Evolutionary conservation across 306 rosid species (phyloP).

Genomic region (Cicer arietinum): DNA sequence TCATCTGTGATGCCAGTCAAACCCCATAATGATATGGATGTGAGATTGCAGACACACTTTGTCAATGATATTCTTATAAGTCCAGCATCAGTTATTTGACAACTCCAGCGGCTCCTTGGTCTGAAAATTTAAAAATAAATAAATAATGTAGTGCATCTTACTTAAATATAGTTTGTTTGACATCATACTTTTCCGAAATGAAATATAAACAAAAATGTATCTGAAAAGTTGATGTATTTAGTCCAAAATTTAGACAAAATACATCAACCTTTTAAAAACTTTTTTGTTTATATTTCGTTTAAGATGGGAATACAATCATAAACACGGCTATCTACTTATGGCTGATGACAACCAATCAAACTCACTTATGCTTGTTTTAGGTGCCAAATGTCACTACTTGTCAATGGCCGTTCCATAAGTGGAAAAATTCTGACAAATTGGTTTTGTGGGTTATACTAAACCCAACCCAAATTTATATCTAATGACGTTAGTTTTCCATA

Average conservation of each 20-base stretch:
- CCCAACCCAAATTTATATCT: background rate
- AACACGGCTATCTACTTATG: too few relatives aligned
- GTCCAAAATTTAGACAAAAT: too few relatives aligned
- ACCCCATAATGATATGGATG: constrained; percentile 91
- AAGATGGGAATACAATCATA: too few relatives aligned
- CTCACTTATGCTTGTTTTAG: background rate
- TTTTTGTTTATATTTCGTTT: too few relatives aligned
- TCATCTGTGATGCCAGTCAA: constrained; percentile 88
- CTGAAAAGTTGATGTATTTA: too few relatives aligned
- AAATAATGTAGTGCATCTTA: background rate
- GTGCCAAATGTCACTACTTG: background rate
- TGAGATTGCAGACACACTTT: constrained; percentile 71
- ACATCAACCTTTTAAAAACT: too few relatives aligned
- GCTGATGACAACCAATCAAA: too few relatives aligned
- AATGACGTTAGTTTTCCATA: background rate
- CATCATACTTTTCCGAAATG: too few relatives aligned
- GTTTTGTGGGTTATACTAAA: background rate
- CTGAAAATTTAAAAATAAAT: constrained; percentile 51
- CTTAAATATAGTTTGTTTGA: too few relatives aligned
- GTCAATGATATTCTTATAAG: constrained; percentile 71
- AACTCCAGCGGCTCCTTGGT: constrained; percentile 89
- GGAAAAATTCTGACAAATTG: background rate
- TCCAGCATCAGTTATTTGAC: constrained; percentile 82
- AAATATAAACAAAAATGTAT: too few relatives aligned
- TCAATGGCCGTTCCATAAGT: too few relatives aligned